These are phyloP conservation scores for Talaromyces sp. DNA, from an alignment of 2,329 filamentous ascomycete genomes.

Conservation along the genomic window DNA sequence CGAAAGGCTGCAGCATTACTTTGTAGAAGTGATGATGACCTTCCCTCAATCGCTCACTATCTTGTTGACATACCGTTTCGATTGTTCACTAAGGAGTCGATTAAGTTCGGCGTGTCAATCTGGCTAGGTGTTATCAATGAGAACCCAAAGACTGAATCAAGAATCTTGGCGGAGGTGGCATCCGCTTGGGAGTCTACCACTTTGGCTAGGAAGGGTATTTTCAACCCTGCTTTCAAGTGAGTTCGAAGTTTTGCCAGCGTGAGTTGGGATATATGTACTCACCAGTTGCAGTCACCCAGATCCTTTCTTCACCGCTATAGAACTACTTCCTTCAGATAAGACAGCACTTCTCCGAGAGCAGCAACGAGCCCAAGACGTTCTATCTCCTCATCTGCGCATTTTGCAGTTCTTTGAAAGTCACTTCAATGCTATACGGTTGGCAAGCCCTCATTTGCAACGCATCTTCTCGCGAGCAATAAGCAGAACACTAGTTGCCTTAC, in stretches of 20 bases:
- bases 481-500: slow-evolving; percentile 72
- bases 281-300: slow-evolving; percentile 60
- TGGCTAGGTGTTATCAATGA: slow-evolving; percentile 98
- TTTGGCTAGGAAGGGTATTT: slow-evolving; percentile 73
- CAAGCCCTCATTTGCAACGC: slow-evolving; percentile 74
- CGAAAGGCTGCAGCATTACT: slow-evolving; percentile 81
- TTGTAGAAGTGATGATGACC: slow-evolving; percentile 71
- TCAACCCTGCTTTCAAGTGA: slow-evolving; percentile 66
- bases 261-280: neutral
- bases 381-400: slow-evolving; percentile 81
- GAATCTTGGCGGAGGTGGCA: slow-evolving; percentile 79
- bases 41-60: slow-evolving; percentile 76
- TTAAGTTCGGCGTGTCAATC: slow-evolving; percentile 89
- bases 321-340: slow-evolving; percentile 89
- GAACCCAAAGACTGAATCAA: slow-evolving; percentile 81
- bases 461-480: slow-evolving; percentile 79
- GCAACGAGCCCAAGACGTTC: slow-evolving; percentile 73
- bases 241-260: slow-evolving; percentile 25
- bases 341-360: slow-evolving; percentile 70
- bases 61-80: slow-evolving; percentile 90
- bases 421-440: slow-evolving; percentile 87
- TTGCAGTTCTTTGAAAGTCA: slow-evolving; percentile 90
- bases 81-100: slow-evolving; percentile 90
- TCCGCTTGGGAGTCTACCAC: slow-evolving; percentile 89
- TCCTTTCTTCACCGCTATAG: slow-evolving; percentile 85